phyloP scores from a whole-genome alignment of 1,284 basidiomycete genomes.

The Mycosarcoma maydis region DNA sequence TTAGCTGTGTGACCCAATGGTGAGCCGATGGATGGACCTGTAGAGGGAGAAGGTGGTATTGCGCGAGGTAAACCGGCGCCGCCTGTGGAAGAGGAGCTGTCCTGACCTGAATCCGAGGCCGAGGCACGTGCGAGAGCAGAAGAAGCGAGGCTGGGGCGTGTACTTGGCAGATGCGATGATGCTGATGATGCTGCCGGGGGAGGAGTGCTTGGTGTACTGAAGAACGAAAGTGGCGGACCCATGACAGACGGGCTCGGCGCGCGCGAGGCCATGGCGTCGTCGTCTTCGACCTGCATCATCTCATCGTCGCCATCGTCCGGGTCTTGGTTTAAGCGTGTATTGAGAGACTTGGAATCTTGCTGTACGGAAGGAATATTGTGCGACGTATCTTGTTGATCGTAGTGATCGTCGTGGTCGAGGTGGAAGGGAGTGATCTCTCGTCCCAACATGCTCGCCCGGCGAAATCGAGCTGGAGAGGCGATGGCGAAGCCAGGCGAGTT shows the following conservation, averaged over 20 bases:
- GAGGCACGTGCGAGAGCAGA: constrained; percentile 25
- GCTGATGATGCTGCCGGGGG: constrained; percentile 14
- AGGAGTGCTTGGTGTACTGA: constrained; percentile 27
- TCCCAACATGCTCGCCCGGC: constrained; percentile 54
- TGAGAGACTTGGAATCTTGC: constrained; percentile 1
- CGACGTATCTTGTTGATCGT: constrained; percentile 8
- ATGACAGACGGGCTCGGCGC: constrained; percentile 28
- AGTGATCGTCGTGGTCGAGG: constrained; percentile 25
- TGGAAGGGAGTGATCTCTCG: constrained; percentile 49
- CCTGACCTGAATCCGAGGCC: constrained; percentile 42
- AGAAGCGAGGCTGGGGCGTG: constrained; percentile 9
- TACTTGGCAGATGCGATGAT: constrained; percentile 4
- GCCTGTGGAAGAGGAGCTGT: constrained; percentile 39
- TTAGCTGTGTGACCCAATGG: constrained; percentile 16
- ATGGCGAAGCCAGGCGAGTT: constrained; percentile 32
- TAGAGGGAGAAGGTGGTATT: constrained; percentile 17
- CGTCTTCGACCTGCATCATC: constrained; percentile 39
- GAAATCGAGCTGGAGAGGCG: constrained; percentile 36
- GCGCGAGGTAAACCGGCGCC: constrained; percentile 12
- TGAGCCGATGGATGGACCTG: constrained; percentile 19
- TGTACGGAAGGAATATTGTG: constrained; percentile 1
- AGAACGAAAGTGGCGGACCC: constrained; percentile 31
- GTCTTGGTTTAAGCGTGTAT: constrained; percentile 9
- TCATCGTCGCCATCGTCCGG: constrained; percentile 41
- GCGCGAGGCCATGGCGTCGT: constrained; percentile 9